Conservation (phyloP, 192 early-diverging fungal genomes). For the Entomortierella chlamydospora region DNA sequence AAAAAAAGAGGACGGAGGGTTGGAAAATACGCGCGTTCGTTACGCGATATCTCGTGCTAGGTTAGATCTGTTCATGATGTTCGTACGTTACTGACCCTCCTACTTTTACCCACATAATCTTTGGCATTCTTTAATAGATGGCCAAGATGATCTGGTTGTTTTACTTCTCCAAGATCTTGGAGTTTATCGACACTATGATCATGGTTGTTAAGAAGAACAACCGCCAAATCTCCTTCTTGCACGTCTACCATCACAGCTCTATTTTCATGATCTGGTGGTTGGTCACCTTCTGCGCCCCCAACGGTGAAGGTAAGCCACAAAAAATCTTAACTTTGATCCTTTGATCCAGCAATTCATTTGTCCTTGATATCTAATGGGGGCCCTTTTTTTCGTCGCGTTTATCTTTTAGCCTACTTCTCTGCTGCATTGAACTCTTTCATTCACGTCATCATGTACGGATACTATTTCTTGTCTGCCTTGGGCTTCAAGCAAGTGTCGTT, state of each 20-base stretch:
- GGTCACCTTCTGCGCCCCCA: slow-evolving; percentile 65
- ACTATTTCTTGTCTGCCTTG: slow-evolving; percentile 67
- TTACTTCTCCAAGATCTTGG: slow-evolving; percentile 71
- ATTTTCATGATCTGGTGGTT: slow-evolving; percentile 75
- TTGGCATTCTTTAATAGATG: slow-evolving; percentile 56
- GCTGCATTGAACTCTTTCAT: slow-evolving; percentile 69
- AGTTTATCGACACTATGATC: slow-evolving; percentile 75
- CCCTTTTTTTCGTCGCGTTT: neutral
- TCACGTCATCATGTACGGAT: slow-evolving; percentile 77
- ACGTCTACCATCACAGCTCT: slow-evolving; percentile 75
- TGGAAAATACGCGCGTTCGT: neutral
- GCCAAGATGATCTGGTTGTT: slow-evolving; percentile 74
- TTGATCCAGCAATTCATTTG: neutral
- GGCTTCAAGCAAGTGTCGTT: slow-evolving; percentile 67
- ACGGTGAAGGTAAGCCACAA: slow-evolving; percentile 60
- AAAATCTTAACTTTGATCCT: slow-evolving; percentile 1
- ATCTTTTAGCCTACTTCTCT: slow-evolving; percentile 57
- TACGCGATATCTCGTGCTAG: no score
- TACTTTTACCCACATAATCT: neutral
- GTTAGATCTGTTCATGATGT: no score
- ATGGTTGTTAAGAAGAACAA: slow-evolving; percentile 78
- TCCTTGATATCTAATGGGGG: no score
- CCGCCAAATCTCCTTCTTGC: slow-evolving; percentile 73
- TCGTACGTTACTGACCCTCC: no score
- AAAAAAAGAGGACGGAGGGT: neutral